phyloP scores from a whole-genome alignment of 306 rosid species.

The Clitoria ternatea region DNA sequence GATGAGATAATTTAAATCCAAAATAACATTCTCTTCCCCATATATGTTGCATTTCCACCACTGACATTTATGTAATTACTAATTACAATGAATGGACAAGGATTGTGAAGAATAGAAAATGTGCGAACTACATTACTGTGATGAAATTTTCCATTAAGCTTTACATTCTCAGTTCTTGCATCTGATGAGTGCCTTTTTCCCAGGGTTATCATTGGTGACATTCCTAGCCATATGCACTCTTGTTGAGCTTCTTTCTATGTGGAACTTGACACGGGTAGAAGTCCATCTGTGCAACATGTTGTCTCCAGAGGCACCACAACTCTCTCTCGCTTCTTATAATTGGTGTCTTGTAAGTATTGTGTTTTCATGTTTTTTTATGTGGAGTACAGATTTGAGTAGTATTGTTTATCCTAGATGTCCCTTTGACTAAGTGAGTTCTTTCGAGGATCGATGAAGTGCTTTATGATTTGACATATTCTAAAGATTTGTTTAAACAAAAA shows the following conservation, averaged over 20 bases:
- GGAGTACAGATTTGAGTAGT: constrained; percentile 2
- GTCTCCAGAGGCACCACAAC: constrained; percentile 88
- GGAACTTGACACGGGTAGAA: constrained; percentile 96
- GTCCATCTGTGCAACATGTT: constrained; percentile 86
- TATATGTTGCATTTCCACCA: constrained; percentile 6
- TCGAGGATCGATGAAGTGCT: background rate
- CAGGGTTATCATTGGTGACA: constrained; percentile 70
- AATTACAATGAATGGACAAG: constrained; percentile 2
- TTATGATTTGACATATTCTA: background rate
- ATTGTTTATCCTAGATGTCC: constrained; percentile 4
- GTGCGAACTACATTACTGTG: background rate
- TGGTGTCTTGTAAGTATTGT: constrained; percentile 66
- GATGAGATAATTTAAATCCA: constrained; percentile 6
- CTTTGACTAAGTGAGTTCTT: constrained; percentile 1
- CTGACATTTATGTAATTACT: background rate
- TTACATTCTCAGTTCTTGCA: constrained; percentile 24
- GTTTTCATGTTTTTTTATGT: constrained; percentile 3
- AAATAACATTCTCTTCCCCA: background rate
- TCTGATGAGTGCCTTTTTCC: constrained; percentile 27
- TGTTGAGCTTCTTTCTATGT: constrained; percentile 87
- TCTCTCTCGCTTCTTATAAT: constrained; percentile 80
- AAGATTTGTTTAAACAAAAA: background rate
- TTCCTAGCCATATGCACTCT: constrained; percentile 67
- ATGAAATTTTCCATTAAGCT: constrained; percentile 5
- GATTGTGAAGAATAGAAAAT: background rate